phyloP scores from a whole-genome alignment of 352 stramenopile genomes.

The Pythium dissimile region DNA sequence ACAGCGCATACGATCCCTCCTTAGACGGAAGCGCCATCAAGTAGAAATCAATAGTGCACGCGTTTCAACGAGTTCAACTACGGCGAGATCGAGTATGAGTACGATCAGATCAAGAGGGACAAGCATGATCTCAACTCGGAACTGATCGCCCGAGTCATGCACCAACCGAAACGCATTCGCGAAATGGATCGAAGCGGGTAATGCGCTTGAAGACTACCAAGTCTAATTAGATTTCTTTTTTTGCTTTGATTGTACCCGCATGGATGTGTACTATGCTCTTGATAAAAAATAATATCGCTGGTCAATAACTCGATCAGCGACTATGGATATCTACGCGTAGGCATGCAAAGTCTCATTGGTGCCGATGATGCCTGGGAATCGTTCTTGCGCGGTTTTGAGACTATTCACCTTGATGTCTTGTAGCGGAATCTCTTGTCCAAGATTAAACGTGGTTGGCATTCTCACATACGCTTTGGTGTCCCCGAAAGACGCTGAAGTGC shows the following conservation, averaged over 20 bases:
- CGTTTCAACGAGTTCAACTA: not conserved
- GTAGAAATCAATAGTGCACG: not conserved
- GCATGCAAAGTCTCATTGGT: not conserved
- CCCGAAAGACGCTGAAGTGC: not conserved
- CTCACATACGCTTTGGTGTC: not conserved
- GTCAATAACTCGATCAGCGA: too few species aligned
- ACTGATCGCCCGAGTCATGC: too few species aligned
- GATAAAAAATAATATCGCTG: too few species aligned
- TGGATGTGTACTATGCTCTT: too few species aligned
- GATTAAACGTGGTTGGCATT: not conserved
- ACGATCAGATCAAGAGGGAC: too few species aligned
- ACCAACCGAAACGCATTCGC: too few species aligned
- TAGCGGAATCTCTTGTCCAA: not conserved
- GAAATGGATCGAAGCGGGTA: too few species aligned
- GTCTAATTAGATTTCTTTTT: too few species aligned
- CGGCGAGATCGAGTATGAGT: not conserved
- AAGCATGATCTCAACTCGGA: too few species aligned
- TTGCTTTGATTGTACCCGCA: too few species aligned
- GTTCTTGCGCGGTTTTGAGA: not conserved
- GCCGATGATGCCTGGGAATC: not conserved
- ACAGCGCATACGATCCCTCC: not conserved
- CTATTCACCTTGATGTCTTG: not conserved
- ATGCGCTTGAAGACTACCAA: too few species aligned
- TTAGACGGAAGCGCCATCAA: not conserved
- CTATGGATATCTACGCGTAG: too few species aligned